These are phyloP conservation scores for Fusarium falciforme DNA, from an alignment of 2,329 filamentous ascomycete genomes.

Conservation along the genomic window DNA sequence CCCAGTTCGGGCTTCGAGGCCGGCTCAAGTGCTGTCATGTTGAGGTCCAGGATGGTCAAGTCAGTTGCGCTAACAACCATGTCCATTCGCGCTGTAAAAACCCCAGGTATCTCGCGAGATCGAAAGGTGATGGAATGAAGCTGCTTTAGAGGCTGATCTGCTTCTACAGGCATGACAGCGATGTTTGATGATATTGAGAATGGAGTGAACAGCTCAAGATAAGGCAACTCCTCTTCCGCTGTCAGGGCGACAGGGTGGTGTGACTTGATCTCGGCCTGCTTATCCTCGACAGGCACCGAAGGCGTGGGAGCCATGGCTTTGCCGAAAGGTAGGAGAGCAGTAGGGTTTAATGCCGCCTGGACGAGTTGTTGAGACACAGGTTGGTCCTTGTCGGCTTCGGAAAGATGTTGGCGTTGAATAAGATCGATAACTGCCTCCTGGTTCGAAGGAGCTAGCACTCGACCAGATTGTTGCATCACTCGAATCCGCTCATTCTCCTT, in stretches of 20 bases:
- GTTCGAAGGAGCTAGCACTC: conserved; percentile 48
- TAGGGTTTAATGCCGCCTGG: conserved; percentile 62
- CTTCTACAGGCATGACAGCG: conserved; percentile 54
- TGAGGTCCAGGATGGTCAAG: conserved; percentile 63
- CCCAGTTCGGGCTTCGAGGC: conserved; percentile 69
- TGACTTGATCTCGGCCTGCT: conserved; percentile 61
- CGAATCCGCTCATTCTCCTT: conserved; percentile 69
- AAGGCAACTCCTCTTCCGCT: conserved; percentile 73
- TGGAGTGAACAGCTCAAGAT: conserved; percentile 77
- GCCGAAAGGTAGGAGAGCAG: conserved; percentile 64
- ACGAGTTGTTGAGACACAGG: conserved; percentile 56
- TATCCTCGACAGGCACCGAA: conserved; percentile 35
- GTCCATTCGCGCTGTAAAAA: conserved; percentile 69
- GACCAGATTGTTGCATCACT: conserved; percentile 53
- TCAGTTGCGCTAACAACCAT: conserved; percentile 68
- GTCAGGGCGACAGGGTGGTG: conserved; percentile 74
- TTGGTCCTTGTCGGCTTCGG: conserved; percentile 45
- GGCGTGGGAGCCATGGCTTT: conserved; percentile 47
- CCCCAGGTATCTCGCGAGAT: conserved; percentile 54
- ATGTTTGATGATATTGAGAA: conserved; percentile 70
- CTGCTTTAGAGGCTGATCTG: conserved; percentile 57
- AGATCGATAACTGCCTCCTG: conserved; percentile 55
- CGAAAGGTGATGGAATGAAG: conserved; percentile 66
- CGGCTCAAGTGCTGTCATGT: conserved; percentile 66
- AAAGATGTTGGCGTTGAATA: conserved; percentile 54